Base-by-base conservation (phyloP, 176 grass and related monocot genomes). In the Eremochloa ophiuroides region DNA sequence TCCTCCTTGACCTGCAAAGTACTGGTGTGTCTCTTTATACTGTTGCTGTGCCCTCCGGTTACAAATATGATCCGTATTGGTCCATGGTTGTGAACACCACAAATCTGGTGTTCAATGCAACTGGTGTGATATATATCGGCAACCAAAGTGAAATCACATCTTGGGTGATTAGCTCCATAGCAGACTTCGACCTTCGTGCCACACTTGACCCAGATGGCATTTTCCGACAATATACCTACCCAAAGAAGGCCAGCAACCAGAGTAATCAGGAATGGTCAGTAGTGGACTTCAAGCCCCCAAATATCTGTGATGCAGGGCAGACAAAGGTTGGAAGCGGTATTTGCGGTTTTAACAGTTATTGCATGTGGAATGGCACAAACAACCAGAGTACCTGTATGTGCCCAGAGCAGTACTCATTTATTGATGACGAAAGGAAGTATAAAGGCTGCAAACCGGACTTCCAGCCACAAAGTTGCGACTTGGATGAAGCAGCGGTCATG, bases 341-440 rank as follows among this genome's bases (percentile, higher is more conserved):
- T 38, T 91, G 88, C 0, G 83, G 89, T 6, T 91, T 82, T 66
- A 91, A 94, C 74, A 94, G 92, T 33, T 91, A 89, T 69, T 94
- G 92, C 81, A 85, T 0, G 8, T 51, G 80, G 0, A 27, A 25
- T 6, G 27, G 8, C 1, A 9, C 38, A 48, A 51, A 48, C 41
- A 71, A 33, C 3, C 62, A 56, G 44, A 75, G 80, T 2, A 67
- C 47, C n/a, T 94, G 91, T 30, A 8, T 7, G 16, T 94, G 86
- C 46, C 80, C 83, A 14, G 42, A 27, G 0, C 3, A 66, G 0
- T 94, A 91, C 40, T 87, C 86, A 1, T 94, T 88, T 27, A 4
- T 91, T 14, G 91, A 94, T 48, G 34, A 74, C 3, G 35, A 63
- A 0, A 71, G 48, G 26, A 71, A 75, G 72, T 89, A 91, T 43